A percentile compares a stretch with the other conserved stretches of the same genome.
Conservation (phyloP, 1,139 yeast genomes). For the Blastobotrys raffinosifermentans region DNA sequence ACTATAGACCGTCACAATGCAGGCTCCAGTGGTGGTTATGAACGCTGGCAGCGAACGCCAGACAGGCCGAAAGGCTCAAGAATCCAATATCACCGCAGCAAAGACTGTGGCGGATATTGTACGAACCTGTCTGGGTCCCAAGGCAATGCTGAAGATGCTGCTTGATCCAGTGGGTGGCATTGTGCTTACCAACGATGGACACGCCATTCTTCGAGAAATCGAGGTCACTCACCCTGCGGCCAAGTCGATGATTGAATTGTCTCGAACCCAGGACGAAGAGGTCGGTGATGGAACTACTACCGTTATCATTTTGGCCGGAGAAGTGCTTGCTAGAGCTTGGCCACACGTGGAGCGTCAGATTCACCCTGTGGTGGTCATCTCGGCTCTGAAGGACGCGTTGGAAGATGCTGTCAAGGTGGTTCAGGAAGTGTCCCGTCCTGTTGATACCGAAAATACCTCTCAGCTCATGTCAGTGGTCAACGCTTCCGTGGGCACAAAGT, state of each 20-base stretch:
- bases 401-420: conserved; percentile 86
- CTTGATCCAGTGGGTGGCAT: conserved; percentile 99
- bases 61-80: conserved; percentile 95
- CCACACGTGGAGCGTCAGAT: conserved; percentile 90
- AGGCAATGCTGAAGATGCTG: conserved; percentile 97
- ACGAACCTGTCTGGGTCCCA: conserved; percentile 98
- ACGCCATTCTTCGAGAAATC: conserved; percentile 92
- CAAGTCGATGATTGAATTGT: conserved; percentile 93
- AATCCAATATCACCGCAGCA: conserved; percentile 96
- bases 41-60: conserved; percentile 90
- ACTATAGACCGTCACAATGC: conserved; percentile 38
- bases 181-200: conserved; percentile 96
- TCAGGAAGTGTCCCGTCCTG: conserved; percentile 76
- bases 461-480: conserved; percentile 84
- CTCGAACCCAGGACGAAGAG: conserved; percentile 98
- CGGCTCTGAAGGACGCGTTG: conserved; percentile 88
- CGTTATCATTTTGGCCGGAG: conserved; percentile 89
- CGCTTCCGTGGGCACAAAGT: conserved; percentile 95
- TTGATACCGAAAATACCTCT: conserved; percentile 74
- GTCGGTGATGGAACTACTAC: conserved; percentile 99
- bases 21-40: conserved; percentile 70
- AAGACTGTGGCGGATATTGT: conserved; percentile 97
- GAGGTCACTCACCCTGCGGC: conserved; percentile 99
- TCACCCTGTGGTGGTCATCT: conserved; percentile 94
- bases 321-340: conserved; percentile 88